Evolutionary conservation across 2,329 filamentous ascomycete species (phyloP).

Genomic region (Aschersonia sp.): DNA sequence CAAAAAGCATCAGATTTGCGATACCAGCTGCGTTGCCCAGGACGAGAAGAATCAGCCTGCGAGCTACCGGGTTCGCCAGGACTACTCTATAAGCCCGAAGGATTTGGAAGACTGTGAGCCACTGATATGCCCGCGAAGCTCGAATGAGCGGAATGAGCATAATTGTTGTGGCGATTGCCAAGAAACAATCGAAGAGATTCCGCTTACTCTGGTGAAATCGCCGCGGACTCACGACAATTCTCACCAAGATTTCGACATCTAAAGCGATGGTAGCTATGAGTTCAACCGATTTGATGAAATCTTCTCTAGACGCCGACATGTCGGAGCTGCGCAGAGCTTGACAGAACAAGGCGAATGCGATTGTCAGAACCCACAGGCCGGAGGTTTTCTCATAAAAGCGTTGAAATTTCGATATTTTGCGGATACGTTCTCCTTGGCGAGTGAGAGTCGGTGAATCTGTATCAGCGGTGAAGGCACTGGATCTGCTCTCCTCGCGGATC

Average conservation of each 20-base stretch:
- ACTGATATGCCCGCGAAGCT: constrained; percentile 62
- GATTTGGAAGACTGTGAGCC: constrained; percentile 88
- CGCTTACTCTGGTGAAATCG: constrained; percentile 58
- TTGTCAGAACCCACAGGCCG: constrained; percentile 67
- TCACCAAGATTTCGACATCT: constrained; percentile 66
- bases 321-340: constrained; percentile 63
- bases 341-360: constrained; percentile 63
- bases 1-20: constrained; percentile 85
- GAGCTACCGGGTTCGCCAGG: constrained; percentile 72
- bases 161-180: constrained; percentile 69
- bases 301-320: constrained; percentile 48
- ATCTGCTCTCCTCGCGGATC: constrained; percentile 89
- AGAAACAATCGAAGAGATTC: constrained; percentile 66
- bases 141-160: constrained; percentile 77
- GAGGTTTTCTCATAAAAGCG: constrained; percentile 58
- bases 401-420: constrained; percentile 40
- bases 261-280: constrained; percentile 63
- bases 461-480: constrained; percentile 79
- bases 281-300: constrained; percentile 60
- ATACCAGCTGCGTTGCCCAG: constrained; percentile 87
- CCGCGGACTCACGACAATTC: constrained; percentile 67
- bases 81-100: constrained; percentile 85
- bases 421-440: constrained; percentile 21
- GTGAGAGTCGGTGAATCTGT: constrained; percentile 30
- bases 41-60: constrained; percentile 74